Percentiles rank a stretch among this genome's conserved stretches.
Conservation (phyloP, 306 rosid genomes). For the Ammopiptanthus mongolicus region DNA sequence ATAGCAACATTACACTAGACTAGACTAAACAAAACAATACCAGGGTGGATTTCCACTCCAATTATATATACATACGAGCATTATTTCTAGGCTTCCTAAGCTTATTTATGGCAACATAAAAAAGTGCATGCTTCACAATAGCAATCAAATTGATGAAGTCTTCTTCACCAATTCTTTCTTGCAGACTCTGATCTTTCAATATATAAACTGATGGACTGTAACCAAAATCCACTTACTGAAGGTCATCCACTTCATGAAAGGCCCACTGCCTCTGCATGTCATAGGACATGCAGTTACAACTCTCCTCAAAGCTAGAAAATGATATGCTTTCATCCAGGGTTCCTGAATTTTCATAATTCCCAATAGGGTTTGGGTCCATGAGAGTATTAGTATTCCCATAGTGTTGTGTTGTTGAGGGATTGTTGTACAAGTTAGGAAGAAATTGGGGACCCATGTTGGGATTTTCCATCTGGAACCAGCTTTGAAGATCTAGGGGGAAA, state of each 20-base stretch:
- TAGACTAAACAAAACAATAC: conserved; percentile 34
- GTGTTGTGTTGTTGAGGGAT: conserved; percentile 29
- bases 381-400: conserved; percentile 25
- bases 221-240: conserved; percentile 56
- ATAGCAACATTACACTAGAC: conserved; percentile 33
- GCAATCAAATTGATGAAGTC: conserved; percentile 29
- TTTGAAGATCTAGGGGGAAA: conserved; percentile 42
- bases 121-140: conserved; percentile 35
- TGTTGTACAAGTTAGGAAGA: conserved; percentile 27
- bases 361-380: conserved; percentile 43
- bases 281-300: conserved; percentile 49
- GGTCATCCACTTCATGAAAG: conserved; percentile 50
- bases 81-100: conserved; percentile 62
- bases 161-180: conserved; percentile 33
- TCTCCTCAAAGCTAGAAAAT: conserved; percentile 63
- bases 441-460: conserved; percentile 37
- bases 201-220: conserved; percentile 27
- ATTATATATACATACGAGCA: conserved; percentile 28
- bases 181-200: conserved; percentile 22
- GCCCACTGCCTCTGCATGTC: conserved; percentile 58
- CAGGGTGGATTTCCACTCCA: conserved; percentile 35
- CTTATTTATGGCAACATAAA: conserved; percentile 34
- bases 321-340: conserved; percentile 54
- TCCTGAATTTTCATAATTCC: conserved; percentile 41
- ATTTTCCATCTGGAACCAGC: conserved; percentile 50